These are phyloP conservation scores for Tylopilus plumbeoviolaceoides DNA, from an alignment of 768 basidiomycete genomes.

Conservation along the genomic window DNA sequence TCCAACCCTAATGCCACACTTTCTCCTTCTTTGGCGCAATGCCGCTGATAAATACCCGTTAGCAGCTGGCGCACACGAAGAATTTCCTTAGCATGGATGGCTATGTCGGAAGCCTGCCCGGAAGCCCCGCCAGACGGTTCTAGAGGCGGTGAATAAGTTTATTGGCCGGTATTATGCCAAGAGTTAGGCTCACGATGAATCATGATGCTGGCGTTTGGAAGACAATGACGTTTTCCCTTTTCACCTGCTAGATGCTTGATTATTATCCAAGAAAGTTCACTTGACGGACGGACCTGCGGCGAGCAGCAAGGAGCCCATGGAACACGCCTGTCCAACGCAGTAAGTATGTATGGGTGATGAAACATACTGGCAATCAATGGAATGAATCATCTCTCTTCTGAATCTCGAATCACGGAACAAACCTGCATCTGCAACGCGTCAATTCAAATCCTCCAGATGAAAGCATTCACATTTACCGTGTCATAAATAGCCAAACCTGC, in stretches of 20 bases:
- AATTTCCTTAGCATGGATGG: conserved; percentile 97
- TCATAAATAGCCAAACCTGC: conserved; percentile 97
- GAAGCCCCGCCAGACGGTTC: conserved; percentile 96
- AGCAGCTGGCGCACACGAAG: conserved; percentile 79
- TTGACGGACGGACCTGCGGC: conserved; percentile 58
- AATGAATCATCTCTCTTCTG: conserved; percentile 24
- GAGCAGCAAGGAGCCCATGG: conserved; percentile 92
- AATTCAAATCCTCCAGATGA: conserved; percentile 9
- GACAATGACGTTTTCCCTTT: conserved; percentile 84
- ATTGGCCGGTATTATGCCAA: neutral
- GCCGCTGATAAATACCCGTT: conserved; percentile 85
- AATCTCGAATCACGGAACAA: conserved; percentile 16
- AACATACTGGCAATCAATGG: conserved; percentile 60
- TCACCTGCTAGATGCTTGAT: conserved; percentile 46
- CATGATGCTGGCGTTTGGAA: conserved; percentile 96
- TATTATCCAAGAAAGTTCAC: conserved; percentile 6
- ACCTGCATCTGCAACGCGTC: conserved; percentile 64
- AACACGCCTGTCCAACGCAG: conserved; percentile 91
- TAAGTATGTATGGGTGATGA: conserved; percentile 95
- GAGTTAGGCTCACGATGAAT: conserved; percentile 74
- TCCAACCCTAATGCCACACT: conserved; percentile 55
- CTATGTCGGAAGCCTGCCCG: conserved; percentile 94
- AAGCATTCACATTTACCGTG: conserved; percentile 56
- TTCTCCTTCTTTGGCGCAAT: conserved; percentile 72
- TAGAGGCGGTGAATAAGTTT: conserved; percentile 31